Conservation (phyloP, 768 basidiomycete genomes). For the Lenzites betulinus region DNA sequence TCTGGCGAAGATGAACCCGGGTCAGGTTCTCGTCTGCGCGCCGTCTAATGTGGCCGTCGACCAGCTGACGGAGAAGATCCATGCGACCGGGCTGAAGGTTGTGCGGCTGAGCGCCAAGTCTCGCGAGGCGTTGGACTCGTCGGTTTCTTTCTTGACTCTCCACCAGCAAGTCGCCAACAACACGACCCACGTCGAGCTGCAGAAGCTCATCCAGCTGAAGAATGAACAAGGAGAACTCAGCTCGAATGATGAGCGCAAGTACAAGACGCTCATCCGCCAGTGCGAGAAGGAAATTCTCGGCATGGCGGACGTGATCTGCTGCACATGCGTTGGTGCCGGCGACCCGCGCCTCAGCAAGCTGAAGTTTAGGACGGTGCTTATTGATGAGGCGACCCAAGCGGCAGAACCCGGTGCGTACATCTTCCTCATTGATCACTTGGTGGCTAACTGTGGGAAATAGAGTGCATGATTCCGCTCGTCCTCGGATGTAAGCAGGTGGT, state of each 20-base stretch:
- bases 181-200: constrained; percentile 93
- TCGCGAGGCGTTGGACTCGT: constrained; percentile 96
- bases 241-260: constrained; percentile 95
- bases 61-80: constrained; percentile 98
- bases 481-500: constrained; percentile 99
- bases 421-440: not conserved
- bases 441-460: constrained; percentile 43
- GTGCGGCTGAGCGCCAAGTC: constrained; percentile 98
- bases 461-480: constrained; percentile 99
- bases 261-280: constrained; percentile 91
- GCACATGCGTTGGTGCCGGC: constrained; percentile 96
- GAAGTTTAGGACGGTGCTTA: constrained; percentile 97
- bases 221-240: constrained; percentile 97
- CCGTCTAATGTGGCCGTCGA: constrained; percentile 99
- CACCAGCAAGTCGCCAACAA: constrained; percentile 98
- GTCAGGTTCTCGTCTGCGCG: constrained; percentile 97
- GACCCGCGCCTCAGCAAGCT: constrained; percentile 95
- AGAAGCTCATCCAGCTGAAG: constrained; percentile 97
- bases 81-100: constrained; percentile 97
- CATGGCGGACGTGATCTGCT: constrained; percentile 97
- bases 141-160: constrained; percentile 88
- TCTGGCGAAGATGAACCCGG: constrained; percentile 99
- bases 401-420: constrained; percentile 82
- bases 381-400: constrained; percentile 98
- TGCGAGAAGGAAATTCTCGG: constrained; percentile 97